These are phyloP conservation scores for Anthracocystis walkeri DNA, from an alignment of 1,284 basidiomycete genomes.

Conservation along the genomic window DNA sequence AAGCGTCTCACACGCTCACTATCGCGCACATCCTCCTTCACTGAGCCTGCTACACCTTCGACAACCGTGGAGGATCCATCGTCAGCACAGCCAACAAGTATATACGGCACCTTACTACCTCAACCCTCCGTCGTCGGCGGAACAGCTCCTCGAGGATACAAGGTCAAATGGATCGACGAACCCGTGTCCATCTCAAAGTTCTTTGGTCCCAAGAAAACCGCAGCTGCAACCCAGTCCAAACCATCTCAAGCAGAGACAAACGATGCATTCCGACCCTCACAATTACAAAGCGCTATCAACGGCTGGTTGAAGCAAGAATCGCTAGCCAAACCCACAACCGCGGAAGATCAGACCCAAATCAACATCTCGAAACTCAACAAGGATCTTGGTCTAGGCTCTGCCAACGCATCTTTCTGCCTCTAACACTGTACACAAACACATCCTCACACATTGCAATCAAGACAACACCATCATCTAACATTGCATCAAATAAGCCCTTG, in stretches of 20 bases:
- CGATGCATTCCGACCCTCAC: slow-evolving; percentile 7
- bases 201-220: slow-evolving; percentile 40
- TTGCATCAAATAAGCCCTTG: slow-evolving; percentile 60
- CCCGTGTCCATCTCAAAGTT: slow-evolving; percentile 51
- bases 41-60: background rate
- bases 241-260: background rate
- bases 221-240: background rate
- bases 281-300: slow-evolving; percentile 28
- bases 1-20: slow-evolving; percentile 29
- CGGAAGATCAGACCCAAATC: slow-evolving; percentile 11
- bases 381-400: slow-evolving; percentile 20
- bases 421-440: background rate
- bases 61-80: background rate
- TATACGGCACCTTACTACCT: slow-evolving; percentile 37
- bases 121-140: slow-evolving; percentile 11
- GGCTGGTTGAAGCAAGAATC: slow-evolving; percentile 30
- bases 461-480: too few relatives aligned
- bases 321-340: slow-evolving; percentile 2
- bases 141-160: slow-evolving; percentile 32
- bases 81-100: slow-evolving; percentile 13
- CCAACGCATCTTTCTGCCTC: slow-evolving; percentile 15
- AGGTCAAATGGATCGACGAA: slow-evolving; percentile 58
- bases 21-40: slow-evolving; percentile 25
- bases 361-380: slow-evolving; percentile 25
- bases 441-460: background rate